phyloP scores from a whole-genome alignment of 768 basidiomycete species.

The Pisolithus tinctorius region DNA sequence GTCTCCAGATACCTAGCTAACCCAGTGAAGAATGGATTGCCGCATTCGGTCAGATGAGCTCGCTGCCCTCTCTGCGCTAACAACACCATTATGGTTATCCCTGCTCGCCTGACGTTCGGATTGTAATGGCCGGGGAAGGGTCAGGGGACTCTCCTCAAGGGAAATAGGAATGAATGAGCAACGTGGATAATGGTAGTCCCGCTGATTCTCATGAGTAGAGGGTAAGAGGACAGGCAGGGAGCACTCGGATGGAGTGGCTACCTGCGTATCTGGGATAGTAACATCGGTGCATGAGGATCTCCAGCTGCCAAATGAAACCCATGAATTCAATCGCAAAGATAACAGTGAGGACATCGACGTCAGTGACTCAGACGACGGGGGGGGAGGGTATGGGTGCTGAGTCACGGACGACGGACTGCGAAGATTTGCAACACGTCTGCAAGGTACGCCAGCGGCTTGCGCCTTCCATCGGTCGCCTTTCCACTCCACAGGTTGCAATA shows the following conservation, averaged over 20 bases:
- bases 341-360: slow-evolving; percentile 20
- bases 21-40: slow-evolving; percentile 16
- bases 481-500: slow-evolving; percentile 39
- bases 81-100: slow-evolving; percentile 9
- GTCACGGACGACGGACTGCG: slow-evolving; percentile 5
- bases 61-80: neutral
- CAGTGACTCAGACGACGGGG: slow-evolving; percentile 18
- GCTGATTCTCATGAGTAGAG: no score
- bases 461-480: slow-evolving; percentile 31
- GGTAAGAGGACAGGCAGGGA: no score
- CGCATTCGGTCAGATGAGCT: slow-evolving; percentile 7
- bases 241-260: slow-evolving; percentile 25
- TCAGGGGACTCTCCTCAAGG: slow-evolving; percentile 33
- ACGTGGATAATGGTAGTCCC: slow-evolving; percentile 31
- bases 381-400: slow-evolving; percentile 13
- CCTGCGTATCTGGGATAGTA: slow-evolving; percentile 28
- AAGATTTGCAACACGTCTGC: slow-evolving; percentile 14
- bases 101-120: slow-evolving; percentile 7
- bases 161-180: slow-evolving; percentile 29
- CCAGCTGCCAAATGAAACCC: slow-evolving; percentile 39
- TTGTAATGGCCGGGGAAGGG: slow-evolving; percentile 3
- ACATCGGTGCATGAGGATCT: slow-evolving; percentile 32
- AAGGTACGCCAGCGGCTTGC: slow-evolving; percentile 37
- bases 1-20: no score
- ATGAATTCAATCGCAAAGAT: slow-evolving; percentile 33